Percentiles rank a stretch among this genome's conserved stretches.
Conservation (phyloP, 768 basidiomycete genomes). For the Trametes maxima region DNA sequence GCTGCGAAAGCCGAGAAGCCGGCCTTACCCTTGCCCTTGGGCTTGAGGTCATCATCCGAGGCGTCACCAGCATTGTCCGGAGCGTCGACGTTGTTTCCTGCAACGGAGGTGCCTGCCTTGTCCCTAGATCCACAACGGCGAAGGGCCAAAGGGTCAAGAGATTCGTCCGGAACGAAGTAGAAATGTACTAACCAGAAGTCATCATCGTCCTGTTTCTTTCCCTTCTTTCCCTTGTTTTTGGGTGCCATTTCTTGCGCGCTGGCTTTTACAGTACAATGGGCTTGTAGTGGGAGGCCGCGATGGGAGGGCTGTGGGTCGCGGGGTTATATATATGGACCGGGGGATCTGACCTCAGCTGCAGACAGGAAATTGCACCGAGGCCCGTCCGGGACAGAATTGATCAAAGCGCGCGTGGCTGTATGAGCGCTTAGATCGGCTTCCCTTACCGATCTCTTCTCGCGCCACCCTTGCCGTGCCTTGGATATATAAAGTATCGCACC, state of each 20-base stretch:
- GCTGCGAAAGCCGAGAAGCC: constrained; percentile 57
- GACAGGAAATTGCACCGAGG: constrained; percentile 15
- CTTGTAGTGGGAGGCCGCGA: not conserved
- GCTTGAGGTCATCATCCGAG: constrained; percentile 47
- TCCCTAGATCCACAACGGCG: constrained; percentile 46
- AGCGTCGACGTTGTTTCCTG: constrained; percentile 40
- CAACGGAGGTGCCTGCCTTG: constrained; percentile 59
- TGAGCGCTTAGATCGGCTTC: not conserved
- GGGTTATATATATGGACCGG: constrained; percentile 7
- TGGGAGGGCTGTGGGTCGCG: not conserved
- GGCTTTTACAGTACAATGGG: not conserved
- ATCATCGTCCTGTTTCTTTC: constrained; percentile 80
- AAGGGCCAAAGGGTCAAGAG: constrained; percentile 15
- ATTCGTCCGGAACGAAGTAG: constrained; percentile 21
- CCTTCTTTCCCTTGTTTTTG: constrained; percentile 86
- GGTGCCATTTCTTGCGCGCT: constrained; percentile 48
- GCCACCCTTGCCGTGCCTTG: no score
- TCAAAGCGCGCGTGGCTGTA: constrained; percentile 8
- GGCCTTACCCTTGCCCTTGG: constrained; percentile 31
- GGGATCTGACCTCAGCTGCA: constrained; percentile 11
- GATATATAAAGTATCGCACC: not conserved
- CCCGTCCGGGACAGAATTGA: constrained; percentile 10
- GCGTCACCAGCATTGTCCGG: constrained; percentile 35
- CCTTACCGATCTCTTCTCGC: not conserved
- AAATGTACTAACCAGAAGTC: constrained; percentile 65